These are phyloP conservation scores for Ophiobolus disseminans DNA, from an alignment of 2,329 filamentous ascomycete species.

Conservation along the genomic window DNA sequence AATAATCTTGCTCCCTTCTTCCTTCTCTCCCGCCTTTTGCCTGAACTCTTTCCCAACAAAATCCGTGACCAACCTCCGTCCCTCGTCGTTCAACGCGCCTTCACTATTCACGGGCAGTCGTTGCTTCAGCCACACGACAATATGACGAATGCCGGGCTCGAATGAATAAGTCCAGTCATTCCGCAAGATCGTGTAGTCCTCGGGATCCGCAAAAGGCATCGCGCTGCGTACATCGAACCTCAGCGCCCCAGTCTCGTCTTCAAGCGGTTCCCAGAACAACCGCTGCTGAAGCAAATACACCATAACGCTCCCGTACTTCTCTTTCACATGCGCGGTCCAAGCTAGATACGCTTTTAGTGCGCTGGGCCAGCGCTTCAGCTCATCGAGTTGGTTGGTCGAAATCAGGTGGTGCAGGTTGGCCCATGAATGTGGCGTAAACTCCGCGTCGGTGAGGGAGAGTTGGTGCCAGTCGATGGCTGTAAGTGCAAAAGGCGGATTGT, in stretches of 20 bases:
- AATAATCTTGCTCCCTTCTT: slow-evolving; percentile 57
- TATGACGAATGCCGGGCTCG: slow-evolving; percentile 60
- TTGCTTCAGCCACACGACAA: slow-evolving; percentile 62
- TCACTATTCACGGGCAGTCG: slow-evolving; percentile 39
- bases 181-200: slow-evolving; percentile 63
- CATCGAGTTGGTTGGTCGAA: slow-evolving; percentile 60
- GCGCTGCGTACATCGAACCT: slow-evolving; percentile 54
- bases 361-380: slow-evolving; percentile 65
- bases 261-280: slow-evolving; percentile 57
- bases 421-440: slow-evolving; percentile 48
- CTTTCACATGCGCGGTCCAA: slow-evolving; percentile 63
- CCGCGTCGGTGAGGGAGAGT: slow-evolving; percentile 38
- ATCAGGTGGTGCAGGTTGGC: slow-evolving; percentile 40
- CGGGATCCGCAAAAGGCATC: slow-evolving; percentile 60
- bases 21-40: slow-evolving; percentile 44
- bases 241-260: slow-evolving; percentile 22
- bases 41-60: slow-evolving; percentile 57
- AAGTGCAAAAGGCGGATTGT: slow-evolving; percentile 45
- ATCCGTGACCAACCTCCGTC: slow-evolving; percentile 33
- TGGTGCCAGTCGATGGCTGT: slow-evolving; percentile 45
- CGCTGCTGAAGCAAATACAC: slow-evolving; percentile 64
- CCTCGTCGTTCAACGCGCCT: slow-evolving; percentile 41
- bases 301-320: slow-evolving; percentile 63
- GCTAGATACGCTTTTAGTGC: slow-evolving; percentile 66
- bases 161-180: slow-evolving; percentile 72